These are phyloP conservation scores for Plantago ovata DNA, from an alignment of 257 asterid species.

Conservation along the genomic window DNA sequence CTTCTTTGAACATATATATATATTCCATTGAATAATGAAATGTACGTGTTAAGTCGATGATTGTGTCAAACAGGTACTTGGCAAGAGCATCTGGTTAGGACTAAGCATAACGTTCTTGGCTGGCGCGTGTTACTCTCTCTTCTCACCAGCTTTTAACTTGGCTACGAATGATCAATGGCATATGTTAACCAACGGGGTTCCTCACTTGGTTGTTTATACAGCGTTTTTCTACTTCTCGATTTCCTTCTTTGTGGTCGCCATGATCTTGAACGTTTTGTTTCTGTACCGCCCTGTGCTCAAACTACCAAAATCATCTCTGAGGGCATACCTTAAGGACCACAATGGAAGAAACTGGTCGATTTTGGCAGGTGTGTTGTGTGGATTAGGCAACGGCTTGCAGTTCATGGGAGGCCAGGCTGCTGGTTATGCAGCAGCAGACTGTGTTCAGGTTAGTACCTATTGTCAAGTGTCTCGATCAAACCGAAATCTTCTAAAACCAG, in stretches of 20 bases:
- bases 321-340: conserved; percentile 34
- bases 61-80: conserved; percentile 28
- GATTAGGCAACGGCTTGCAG: conserved; percentile 51
- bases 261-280: conserved; percentile 29
- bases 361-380: conserved; percentile 39
- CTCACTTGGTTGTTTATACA: conserved; percentile 36
- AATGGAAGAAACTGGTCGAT: conserved; percentile 39
- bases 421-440: conserved; percentile 57
- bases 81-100: conserved; percentile 41
- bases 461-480: no score
- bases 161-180: conserved; percentile 53
- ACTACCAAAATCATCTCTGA: conserved; percentile 42
- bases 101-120: conserved; percentile 42
- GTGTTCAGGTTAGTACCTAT: conserved; percentile 34
- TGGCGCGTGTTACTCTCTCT: conserved; percentile 38
- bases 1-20: background rate
- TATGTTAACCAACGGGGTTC: conserved; percentile 28
- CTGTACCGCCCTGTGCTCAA: conserved; percentile 40
- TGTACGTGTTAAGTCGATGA: conserved; percentile 2
- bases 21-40: background rate
- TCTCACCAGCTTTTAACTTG: conserved; percentile 53
- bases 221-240: conserved; percentile 59
- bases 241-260: conserved; percentile 34
- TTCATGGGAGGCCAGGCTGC: conserved; percentile 64
- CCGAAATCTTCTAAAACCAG: no score